Evolutionary conservation across 768 basidiomycete genomes (phyloP).

Genomic region (Lentinula raphanica): DNA sequence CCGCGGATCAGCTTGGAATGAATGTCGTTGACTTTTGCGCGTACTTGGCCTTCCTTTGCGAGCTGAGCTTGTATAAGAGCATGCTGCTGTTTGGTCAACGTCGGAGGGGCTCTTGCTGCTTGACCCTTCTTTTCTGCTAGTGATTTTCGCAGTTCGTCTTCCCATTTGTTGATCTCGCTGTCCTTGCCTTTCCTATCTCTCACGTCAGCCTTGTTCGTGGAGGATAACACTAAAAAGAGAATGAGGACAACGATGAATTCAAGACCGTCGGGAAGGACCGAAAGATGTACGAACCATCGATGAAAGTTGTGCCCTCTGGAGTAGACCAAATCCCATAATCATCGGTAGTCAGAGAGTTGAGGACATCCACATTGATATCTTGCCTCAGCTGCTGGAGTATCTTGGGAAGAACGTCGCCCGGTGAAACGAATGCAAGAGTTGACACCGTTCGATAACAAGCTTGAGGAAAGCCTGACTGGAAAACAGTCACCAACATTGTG

Average conservation of each 20-base stretch:
- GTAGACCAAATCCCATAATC: constrained; percentile 86
- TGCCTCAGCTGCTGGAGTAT: constrained; percentile 60
- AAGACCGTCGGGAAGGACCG: not conserved
- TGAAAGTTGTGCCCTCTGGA: constrained; percentile 71
- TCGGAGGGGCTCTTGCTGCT: constrained; percentile 26
- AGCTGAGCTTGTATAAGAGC: constrained; percentile 81
- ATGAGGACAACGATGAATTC: too few species aligned
- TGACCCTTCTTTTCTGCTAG: constrained; percentile 74
- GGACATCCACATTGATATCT: constrained; percentile 57
- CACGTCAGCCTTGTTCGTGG: constrained; percentile 47
- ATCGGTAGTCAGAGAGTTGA: constrained; percentile 60
- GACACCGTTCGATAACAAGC: constrained; percentile 73
- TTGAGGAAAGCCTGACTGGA: constrained; percentile 45
- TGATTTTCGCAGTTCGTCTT: constrained; percentile 84
- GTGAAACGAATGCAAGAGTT: constrained; percentile 78
- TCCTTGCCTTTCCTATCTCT: constrained; percentile 73
- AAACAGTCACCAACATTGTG: not conserved
- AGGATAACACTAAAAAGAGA: constrained; percentile 56
- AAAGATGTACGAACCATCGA: constrained; percentile 56
- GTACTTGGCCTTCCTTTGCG: constrained; percentile 67
- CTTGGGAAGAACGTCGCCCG: constrained; percentile 58
- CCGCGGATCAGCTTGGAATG: constrained; percentile 60
- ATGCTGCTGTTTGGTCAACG: constrained; percentile 80
- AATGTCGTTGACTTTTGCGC: constrained; percentile 51
- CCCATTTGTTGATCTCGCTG: constrained; percentile 90